Evolutionary conservation across 257 asterid species (phyloP), one percentile per base, ranked within the genome.

Genomic region (Gardenia jasminoides): DNA sequence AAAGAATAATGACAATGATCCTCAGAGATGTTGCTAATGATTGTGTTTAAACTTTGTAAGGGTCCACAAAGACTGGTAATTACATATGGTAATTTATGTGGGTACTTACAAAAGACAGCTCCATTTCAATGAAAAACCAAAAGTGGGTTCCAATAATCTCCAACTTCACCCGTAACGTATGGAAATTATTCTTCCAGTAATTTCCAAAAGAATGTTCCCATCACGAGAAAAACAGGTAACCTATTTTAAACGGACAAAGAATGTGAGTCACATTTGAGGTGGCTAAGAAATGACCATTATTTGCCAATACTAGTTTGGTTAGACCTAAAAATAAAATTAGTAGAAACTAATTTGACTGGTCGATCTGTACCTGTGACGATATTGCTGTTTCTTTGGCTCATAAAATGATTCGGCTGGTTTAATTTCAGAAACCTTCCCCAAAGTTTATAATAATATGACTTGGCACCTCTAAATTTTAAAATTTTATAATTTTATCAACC

Each of bases 21-120:
- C 80, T 20, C 1, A 62, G 59, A 39, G 80, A 70, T 76, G 67
- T 81, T 76, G 24, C 79, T 62, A 64, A 81, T 81, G n/a, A 81
- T 81, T 64, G 70, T 71, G 84, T 70, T 62, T 76, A 46, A 67
- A 20, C 52, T 64, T 69, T 71, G 9, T 15, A 12, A 59, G 78
- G 80, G 84, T 4, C 80, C 78, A 36, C 68, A 26, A 71, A 16
- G 59, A 36, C 52, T 44, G 71, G 44, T 75, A 41, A 62, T 61
- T 30, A 64, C 43, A 3, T 5, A 70, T 70, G 46, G 48, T 81
- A 2, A 0, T 1, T 36, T 70, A 52, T n/a, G 39, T 20, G 65
- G 43, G 71, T 26, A 36, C 31, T 78, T 78, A 30, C 11, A 8
- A 30, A 54, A 67, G 33, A 47, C 46, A n/a, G 36, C 24, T 3